Base-by-base conservation (phyloP, 1,284 basidiomycete genomes). In the Porodaedalea pini region DNA sequence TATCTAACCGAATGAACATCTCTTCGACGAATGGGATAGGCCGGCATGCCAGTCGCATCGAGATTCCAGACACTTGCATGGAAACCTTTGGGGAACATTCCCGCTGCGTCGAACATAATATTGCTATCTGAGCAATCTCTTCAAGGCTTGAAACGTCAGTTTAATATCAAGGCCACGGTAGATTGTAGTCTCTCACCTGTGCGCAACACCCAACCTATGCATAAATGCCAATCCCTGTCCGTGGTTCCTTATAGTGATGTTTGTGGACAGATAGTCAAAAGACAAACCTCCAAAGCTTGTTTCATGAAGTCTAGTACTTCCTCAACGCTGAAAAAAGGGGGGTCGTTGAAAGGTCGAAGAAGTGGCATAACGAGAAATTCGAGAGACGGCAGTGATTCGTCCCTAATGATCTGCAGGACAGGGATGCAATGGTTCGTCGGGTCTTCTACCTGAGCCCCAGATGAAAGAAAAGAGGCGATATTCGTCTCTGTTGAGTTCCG, bases 1-100 rank as follows among this genome's bases (percentile, higher is more conserved):
- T 70, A 71, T 11, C 56, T 59, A 2, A 68, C 61, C 0, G 52
- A 41, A 15, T 54, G 39, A 1, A 23, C 43, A n/a, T 62, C 61
- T 0, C 51, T 52, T n/a, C 63, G 41, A 0, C 62, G 56, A 0
- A 52, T 45, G 3, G 34, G 25, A 48, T 17, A 15, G 10, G 54
- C 45, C 32, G 23, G 13, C 2, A 3, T 60, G 0, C 52, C 45
- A 13, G 55, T 36, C 1, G 19, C 31, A 29, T 39, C 27, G 17
- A 50, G 21, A 27, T 51, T n/a, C 1, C 21, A 17, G 1, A 56
- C 57, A 13, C 65, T 50, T 11, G 34, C 50, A 43, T 44, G 58
- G 40, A 39, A 48, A 34, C 55, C 49, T 21, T 57, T 34, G 29
- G 55, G 55, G 21, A 39, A 57, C 27, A 57, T 13, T 6, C 10